A percentile compares a stretch with the other conserved stretches of the same genome.
Evolutionary conservation across 176 grass and related monocot species (phyloP).

Genomic region (Oryza officinalis): DNA sequence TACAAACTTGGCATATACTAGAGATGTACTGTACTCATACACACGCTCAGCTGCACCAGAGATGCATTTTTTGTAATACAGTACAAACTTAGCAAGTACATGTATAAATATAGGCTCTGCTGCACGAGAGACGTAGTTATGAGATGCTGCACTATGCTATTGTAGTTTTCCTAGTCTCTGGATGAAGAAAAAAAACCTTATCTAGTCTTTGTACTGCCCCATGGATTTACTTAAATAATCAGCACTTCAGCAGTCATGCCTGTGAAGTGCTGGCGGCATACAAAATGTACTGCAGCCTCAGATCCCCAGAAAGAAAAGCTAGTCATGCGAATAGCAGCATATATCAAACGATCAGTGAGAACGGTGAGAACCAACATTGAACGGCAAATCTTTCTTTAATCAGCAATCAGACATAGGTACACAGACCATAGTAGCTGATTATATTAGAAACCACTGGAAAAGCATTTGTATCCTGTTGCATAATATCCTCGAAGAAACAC

Average conservation of each 20-base stretch:
- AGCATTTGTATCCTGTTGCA: too few species aligned
- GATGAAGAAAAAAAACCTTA: not conserved
- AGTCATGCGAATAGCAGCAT: too few species aligned
- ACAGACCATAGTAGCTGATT: not conserved
- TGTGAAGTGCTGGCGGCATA: not conserved
- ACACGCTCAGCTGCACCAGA: not conserved
- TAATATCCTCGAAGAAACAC: too few species aligned
- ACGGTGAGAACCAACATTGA: not conserved
- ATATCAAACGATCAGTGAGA: not conserved
- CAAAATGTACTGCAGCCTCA: not conserved
- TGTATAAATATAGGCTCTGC: not conserved
- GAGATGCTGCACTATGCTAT: not conserved
- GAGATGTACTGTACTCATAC: too few species aligned
- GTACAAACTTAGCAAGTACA: not conserved
- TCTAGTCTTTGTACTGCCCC: not conserved
- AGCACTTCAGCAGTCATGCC: not conserved
- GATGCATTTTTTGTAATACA: not conserved
- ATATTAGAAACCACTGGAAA: not conserved
- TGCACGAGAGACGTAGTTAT: not conserved
- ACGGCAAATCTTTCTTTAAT: not conserved
- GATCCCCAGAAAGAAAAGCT: too few species aligned
- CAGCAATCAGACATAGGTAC: not conserved
- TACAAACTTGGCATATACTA: not conserved
- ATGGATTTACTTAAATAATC: not conserved
- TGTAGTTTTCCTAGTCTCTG: not conserved